Evolutionary conservation across 2,329 filamentous ascomycete genomes (phyloP), one percentile per base, ranked within the genome.

Genomic region (Trichoderma endophyticum): DNA sequence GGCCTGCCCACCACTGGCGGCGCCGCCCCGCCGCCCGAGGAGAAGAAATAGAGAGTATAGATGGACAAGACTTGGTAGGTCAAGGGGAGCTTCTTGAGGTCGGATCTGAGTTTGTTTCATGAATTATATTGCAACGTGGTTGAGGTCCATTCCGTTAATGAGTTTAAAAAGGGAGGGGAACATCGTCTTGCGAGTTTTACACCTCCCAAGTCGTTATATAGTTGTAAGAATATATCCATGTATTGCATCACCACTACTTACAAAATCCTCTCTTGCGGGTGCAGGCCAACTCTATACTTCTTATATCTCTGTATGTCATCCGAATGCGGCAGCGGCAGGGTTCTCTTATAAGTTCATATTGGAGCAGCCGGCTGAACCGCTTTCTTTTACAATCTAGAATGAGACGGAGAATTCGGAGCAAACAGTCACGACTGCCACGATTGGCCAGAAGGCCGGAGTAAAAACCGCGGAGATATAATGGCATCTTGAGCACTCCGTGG

Each of bases 1-100:
- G 93, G 93, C 56, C 83, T 97, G 68, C 93, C 93, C 3, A 96
- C 93, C 4, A 97, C 93, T 1, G 93, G 93, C 73, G 92, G 93
- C 57, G 83, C 86, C 30, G 84, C 86, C n/a, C 84, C 86, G 11
- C 82, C 88, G 2, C 81, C 85, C 69, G 84, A 89, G 80, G 84
- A 86, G 81, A 82, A 86, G 43, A 51, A 51, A 24, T 54, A 78
- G 77, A 77, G 71, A 57, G 43, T n/a, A 62, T 70, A 70, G 39
- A 67, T 18, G n/a, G 63, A 15, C 21, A 32, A 39, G 26, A 15
- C 24, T 34, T 12, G 7, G 39, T 18, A 62, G 67, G 57, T 21
- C 36, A 36, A 62, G 24, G 36, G 43, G 15, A 34, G 15, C 7
- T 32, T 56, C 12, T 48, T 24, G 34, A 28, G 24, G 26, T 28